phyloP scores from a whole-genome alignment of 805 yeast genomes.

The Candida sphagnicola region DNA sequence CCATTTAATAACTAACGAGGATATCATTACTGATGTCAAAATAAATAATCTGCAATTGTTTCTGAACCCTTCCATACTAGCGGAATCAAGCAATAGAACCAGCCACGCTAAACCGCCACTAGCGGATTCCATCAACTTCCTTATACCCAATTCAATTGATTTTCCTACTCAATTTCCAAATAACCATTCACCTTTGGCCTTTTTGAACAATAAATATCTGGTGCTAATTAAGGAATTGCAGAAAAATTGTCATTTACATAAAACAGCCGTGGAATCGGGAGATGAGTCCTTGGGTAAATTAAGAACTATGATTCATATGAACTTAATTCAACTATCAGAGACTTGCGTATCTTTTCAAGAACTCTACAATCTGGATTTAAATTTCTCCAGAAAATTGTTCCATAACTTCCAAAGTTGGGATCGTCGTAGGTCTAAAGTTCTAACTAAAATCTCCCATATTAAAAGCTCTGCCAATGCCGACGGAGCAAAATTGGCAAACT shows the following conservation, averaged over 20 bases:
- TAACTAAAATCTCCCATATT: conserved; percentile 33
- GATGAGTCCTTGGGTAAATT: conserved; percentile 25
- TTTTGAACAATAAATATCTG: conserved; percentile 10
- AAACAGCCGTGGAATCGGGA: conserved; percentile 26
- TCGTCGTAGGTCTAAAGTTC: conserved; percentile 26
- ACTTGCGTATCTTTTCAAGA: conserved; percentile 43
- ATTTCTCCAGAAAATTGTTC: conserved; percentile 20
- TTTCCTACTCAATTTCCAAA: conserved; percentile 2
- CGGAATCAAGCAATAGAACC: background rate
- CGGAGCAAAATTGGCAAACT: conserved; percentile 36
- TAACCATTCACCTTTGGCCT: conserved; percentile 12
- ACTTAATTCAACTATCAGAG: conserved; percentile 38
- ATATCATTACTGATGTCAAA: conserved; percentile 1
- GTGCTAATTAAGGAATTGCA: conserved; percentile 15
- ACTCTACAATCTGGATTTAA: conserved; percentile 37
- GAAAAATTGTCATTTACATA: conserved; percentile 21
- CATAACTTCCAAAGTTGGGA: conserved; percentile 40
- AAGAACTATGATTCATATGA: conserved; percentile 23
- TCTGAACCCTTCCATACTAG: conserved; percentile 4
- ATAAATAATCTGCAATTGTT: conserved; percentile 4
- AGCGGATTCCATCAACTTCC: background rate
- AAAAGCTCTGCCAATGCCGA: conserved; percentile 37
- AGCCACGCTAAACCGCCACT: background rate
- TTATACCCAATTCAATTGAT: background rate
- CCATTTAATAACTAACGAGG: background rate